Evolutionary conservation across 306 rosid species (phyloP).

Genomic region (cucumber (Cucumis sativus)): Cucumber_9930_V3 NC_026660.2:25335001-25335500

Average conservation of each 20-base stretch:
- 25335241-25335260: constrained; percentile 20
- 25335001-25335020: neutral
- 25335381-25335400: neutral
- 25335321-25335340: neutral
- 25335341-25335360: neutral
- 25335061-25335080: neutral
- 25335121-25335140: neutral
- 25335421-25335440: neutral
- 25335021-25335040: neutral
- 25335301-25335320: neutral
- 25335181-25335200: constrained; percentile 4
- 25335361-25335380: neutral
- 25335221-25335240: constrained; percentile 30
- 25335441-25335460: constrained; percentile 18
- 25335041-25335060: neutral
- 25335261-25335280: constrained; percentile 52
- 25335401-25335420: neutral
- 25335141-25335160: constrained; percentile 16
- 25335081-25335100: neutral
- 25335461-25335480: constrained; percentile 22
- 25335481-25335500: constrained; percentile 30
- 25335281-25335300: neutral
- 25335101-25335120: too few species aligned
- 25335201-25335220: constrained; percentile 5
- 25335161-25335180: constrained; percentile 27